These are phyloP conservation scores for Xylaria bambusicola DNA, from an alignment of 495 filamentous ascomycete species.

Conservation along the genomic window DNA sequence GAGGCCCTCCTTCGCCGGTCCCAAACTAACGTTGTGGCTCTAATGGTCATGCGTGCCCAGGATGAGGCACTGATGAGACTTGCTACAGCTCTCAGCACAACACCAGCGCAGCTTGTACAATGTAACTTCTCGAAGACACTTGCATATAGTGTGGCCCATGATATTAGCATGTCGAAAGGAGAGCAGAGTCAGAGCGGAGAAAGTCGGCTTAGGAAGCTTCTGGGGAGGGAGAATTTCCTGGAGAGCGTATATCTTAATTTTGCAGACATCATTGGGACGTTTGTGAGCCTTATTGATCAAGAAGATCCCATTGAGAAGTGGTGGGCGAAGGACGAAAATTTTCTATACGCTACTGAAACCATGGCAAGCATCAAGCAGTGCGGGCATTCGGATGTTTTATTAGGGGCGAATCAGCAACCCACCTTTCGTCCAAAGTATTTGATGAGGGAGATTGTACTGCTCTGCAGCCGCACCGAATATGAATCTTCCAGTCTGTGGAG, in stretches of 20 bases:
- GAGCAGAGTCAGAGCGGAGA: constrained; percentile 66
- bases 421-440: constrained; percentile 79
- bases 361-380: constrained; percentile 67
- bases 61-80: constrained; percentile 63
- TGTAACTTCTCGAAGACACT: constrained; percentile 76
- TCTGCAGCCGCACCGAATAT: constrained; percentile 69
- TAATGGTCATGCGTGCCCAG: constrained; percentile 81
- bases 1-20: constrained; percentile 68
- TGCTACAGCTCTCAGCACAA: constrained; percentile 55
- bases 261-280: constrained; percentile 68
- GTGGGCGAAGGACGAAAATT: constrained; percentile 63
- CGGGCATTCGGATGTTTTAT: constrained; percentile 56
- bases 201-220: constrained; percentile 62
- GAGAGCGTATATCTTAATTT: constrained; percentile 67
- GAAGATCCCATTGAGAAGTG: constrained; percentile 67
- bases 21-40: constrained; percentile 78
- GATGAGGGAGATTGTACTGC: constrained; percentile 67
- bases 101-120: constrained; percentile 59
- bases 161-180: constrained; percentile 63
- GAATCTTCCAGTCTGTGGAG: constrained; percentile 73
- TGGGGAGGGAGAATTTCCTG: constrained; percentile 67
- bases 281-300: constrained; percentile 78
- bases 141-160: constrained; percentile 81
- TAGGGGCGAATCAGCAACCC: constrained; percentile 81
- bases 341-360: constrained; percentile 59